Conservation (phyloP, 257 asterid genomes). For the Gentiana straminea region DNA sequence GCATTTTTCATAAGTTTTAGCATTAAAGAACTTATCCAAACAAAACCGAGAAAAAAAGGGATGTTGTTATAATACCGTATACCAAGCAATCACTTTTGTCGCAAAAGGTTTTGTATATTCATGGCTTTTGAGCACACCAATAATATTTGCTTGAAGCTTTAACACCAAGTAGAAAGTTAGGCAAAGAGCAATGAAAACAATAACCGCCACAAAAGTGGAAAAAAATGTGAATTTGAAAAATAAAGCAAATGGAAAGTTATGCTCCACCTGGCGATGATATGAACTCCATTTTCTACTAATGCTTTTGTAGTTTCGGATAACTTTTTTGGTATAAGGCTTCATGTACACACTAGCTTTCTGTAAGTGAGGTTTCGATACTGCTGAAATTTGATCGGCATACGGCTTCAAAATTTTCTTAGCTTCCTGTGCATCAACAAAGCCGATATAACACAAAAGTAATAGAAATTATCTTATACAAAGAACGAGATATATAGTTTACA, state of each 20-base stretch:
- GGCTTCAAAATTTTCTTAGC: slow-evolving; percentile 25
- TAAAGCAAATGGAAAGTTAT: not conserved
- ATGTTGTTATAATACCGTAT: no score
- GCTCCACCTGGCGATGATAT: slow-evolving; percentile 35
- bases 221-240: slow-evolving; percentile 1
- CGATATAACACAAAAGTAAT: slow-evolving; percentile 6
- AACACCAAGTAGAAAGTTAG: no score
- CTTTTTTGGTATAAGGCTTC: slow-evolving; percentile 27
- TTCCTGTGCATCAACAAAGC: slow-evolving; percentile 20
- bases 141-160: no score
- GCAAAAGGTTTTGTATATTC: no score
- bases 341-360: slow-evolving; percentile 16
- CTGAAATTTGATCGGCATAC: slow-evolving; percentile 24
- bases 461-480: not conserved
- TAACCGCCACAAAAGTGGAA: no score
- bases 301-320: slow-evolving; percentile 16
- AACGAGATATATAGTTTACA: not conserved
- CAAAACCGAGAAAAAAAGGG: no score
- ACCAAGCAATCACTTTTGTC: no score
- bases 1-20: no score
- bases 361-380: slow-evolving; percentile 24
- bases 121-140: no score
- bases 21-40: no score
- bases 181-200: no score
- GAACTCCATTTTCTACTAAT: slow-evolving; percentile 5